A percentile compares a stretch with the other conserved stretches of the same genome.
Conservation (phyloP, 1,284 basidiomycete species). For the Ganoderma meredithae region DNA sequence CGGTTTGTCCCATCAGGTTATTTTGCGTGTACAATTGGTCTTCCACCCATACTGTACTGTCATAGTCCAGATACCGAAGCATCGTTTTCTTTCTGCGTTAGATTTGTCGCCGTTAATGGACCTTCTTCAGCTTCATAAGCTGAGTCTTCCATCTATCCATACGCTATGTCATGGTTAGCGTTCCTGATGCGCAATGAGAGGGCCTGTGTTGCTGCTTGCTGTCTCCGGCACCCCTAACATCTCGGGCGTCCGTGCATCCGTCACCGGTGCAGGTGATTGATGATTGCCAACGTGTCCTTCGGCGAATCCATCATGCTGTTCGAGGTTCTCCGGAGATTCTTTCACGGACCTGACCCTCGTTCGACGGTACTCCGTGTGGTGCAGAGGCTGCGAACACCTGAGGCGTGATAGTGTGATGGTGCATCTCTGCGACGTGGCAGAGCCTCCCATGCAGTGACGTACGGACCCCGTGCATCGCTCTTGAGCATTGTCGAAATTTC, state of each 20-base stretch:
- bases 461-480: constrained; percentile 22
- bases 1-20: constrained; percentile 9
- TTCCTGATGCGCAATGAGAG: neutral
- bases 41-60: neutral
- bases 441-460: constrained; percentile 8
- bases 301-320: constrained; percentile 4
- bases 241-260: constrained; percentile 2
- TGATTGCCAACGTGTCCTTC: constrained; percentile 5
- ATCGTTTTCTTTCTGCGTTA: neutral
- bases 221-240: neutral
- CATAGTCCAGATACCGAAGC: neutral
- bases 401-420: constrained; percentile 21
- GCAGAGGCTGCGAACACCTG: constrained; percentile 13
- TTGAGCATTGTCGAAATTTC: constrained; percentile 29
- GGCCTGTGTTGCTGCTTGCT: neutral
- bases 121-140: neutral
- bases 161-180: neutral
- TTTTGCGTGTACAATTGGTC: constrained; percentile 13
- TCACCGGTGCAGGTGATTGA: neutral
- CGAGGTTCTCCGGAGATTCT: constrained; percentile 20
- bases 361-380: constrained; percentile 27
- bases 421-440: constrained; percentile 28
- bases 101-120: neutral
- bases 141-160: neutral
- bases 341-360: constrained; percentile 9